Evolutionary conservation across 1,284 basidiomycete species (phyloP).

Genomic region (Hypsizygus ulmarius): DNA sequence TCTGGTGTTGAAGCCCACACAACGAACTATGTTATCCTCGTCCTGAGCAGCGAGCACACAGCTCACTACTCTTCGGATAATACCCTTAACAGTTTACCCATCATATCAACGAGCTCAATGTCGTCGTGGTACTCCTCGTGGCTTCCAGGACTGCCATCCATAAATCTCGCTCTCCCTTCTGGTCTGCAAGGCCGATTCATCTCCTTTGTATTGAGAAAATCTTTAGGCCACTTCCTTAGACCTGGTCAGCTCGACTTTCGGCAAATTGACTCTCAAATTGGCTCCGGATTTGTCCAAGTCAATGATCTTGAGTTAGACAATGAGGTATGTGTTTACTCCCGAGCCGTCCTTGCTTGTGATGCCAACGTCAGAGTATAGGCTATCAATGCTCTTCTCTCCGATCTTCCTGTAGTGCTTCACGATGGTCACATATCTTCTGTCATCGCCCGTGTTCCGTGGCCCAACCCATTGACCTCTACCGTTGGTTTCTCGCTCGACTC

Average conservation of each 20-base stretch:
- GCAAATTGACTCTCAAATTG: slow-evolving; percentile 90
- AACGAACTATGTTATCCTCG: too few relatives aligned
- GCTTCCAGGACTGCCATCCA: slow-evolving; percentile 58
- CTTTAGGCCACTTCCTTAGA: slow-evolving; percentile 83
- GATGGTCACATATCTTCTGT: slow-evolving; percentile 74
- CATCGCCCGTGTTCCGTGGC: slow-evolving; percentile 74
- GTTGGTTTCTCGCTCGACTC: slow-evolving; percentile 66
- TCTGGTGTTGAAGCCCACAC: too few relatives aligned
- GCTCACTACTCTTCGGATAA: too few relatives aligned
- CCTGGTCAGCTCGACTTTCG: slow-evolving; percentile 85
- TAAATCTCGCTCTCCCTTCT: slow-evolving; percentile 75
- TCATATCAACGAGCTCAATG: neutral
- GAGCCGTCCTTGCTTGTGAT: neutral
- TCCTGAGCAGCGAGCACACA: too few relatives aligned
- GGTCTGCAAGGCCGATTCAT: slow-evolving; percentile 87
- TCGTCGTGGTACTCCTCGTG: slow-evolving; percentile 45
- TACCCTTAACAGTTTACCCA: neutral
- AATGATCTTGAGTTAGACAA: slow-evolving; percentile 80
- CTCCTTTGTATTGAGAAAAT: slow-evolving; percentile 83
- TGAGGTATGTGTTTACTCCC: slow-evolving; percentile 48
- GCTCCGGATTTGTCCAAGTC: slow-evolving; percentile 84
- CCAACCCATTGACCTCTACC: slow-evolving; percentile 69
- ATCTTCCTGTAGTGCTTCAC: slow-evolving; percentile 67
- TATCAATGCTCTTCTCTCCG: slow-evolving; percentile 72
- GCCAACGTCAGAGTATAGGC: slow-evolving; percentile 47